phyloP scores from a whole-genome alignment of 176 grass and related monocot genomes.

The Avena atlantica region DNA sequence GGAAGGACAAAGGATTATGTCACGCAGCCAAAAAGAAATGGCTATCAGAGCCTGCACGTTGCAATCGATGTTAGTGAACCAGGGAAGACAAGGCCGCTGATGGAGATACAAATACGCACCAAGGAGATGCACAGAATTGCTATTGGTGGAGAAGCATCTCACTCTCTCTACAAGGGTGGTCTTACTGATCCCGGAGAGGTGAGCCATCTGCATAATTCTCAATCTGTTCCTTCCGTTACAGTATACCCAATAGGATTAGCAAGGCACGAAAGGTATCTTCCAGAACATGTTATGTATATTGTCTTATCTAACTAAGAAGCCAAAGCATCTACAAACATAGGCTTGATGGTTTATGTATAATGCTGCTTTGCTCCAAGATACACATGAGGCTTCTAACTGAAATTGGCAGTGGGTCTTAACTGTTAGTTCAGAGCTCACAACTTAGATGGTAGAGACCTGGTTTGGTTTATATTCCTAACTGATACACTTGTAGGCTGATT shows the following conservation, averaged over 20 bases:
- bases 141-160: slow-evolving; percentile 86
- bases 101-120: slow-evolving; percentile 98
- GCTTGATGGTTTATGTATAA: not conserved
- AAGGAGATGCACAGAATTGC: slow-evolving; percentile 74
- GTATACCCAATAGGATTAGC: not conserved
- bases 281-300: not conserved
- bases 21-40: slow-evolving; percentile 76
- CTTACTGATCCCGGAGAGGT: slow-evolving; percentile 90
- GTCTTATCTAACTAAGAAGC: not conserved
- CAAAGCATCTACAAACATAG: not conserved
- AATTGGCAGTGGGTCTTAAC: not conserved
- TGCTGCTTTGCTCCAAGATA: not conserved
- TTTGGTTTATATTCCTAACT: slow-evolving; percentile 14
- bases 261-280: not conserved
- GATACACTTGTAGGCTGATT: not conserved
- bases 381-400: not conserved
- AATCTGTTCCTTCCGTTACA: slow-evolving; percentile 21
- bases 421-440: slow-evolving; percentile 15
- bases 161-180: slow-evolving; percentile 95
- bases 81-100: slow-evolving; percentile 60
- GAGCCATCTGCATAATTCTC: slow-evolving; percentile 1
- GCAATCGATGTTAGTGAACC: slow-evolving; percentile 79
- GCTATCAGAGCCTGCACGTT: slow-evolving; percentile 94
- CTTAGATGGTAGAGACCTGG: slow-evolving; percentile 14
- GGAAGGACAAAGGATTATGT: slow-evolving; percentile 89